Evolutionary conservation across 768 basidiomycete species (phyloP).

Genomic region (Auricularia auricula-judae): DNA sequence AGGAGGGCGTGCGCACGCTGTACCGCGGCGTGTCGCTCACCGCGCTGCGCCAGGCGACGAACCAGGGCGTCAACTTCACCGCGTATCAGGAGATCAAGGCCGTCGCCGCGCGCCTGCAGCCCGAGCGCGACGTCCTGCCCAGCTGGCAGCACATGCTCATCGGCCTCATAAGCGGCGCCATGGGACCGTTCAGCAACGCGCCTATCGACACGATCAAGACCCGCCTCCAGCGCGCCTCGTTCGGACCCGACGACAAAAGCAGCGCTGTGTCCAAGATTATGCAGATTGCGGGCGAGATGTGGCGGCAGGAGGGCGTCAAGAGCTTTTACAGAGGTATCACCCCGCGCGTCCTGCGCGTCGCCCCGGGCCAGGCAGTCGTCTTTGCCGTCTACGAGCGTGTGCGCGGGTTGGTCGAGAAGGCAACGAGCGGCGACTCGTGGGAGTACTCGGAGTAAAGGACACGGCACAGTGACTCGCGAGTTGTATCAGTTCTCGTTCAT

Average conservation of each 20-base stretch:
- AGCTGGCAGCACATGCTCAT: conserved; percentile 94
- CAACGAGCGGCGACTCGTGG: conserved; percentile 41
- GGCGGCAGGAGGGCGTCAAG: conserved; percentile 72
- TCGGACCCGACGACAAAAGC: conserved; percentile 27
- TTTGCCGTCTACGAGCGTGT: conserved; percentile 96
- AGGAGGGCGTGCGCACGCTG: conserved; percentile 76
- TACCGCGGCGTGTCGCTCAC: conserved; percentile 93
- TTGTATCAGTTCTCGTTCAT: too few species aligned
- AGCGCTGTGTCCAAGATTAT: conserved; percentile 63
- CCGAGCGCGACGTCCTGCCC: conserved; percentile 67
- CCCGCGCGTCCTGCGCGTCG: conserved; percentile 89
- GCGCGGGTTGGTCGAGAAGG: conserved; percentile 57
- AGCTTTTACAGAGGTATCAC: conserved; percentile 99
- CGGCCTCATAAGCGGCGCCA: conserved; percentile 91
- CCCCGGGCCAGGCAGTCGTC: conserved; percentile 93
- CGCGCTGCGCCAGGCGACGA: conserved; percentile 91
- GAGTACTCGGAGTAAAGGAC: conserved; percentile 55
- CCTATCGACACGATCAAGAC: conserved; percentile 95
- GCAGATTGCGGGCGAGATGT: conserved; percentile 85
- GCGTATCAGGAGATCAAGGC: conserved; percentile 96
- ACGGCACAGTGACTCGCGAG: too few species aligned
- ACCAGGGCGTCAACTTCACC: conserved; percentile 98
- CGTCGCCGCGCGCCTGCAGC: conserved; percentile 65
- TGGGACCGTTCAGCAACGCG: conserved; percentile 97
- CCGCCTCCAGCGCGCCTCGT: conserved; percentile 36